Evolutionary conservation across 2,329 filamentous ascomycete species (phyloP).

Genomic region (Claviceps cyperi): DNA sequence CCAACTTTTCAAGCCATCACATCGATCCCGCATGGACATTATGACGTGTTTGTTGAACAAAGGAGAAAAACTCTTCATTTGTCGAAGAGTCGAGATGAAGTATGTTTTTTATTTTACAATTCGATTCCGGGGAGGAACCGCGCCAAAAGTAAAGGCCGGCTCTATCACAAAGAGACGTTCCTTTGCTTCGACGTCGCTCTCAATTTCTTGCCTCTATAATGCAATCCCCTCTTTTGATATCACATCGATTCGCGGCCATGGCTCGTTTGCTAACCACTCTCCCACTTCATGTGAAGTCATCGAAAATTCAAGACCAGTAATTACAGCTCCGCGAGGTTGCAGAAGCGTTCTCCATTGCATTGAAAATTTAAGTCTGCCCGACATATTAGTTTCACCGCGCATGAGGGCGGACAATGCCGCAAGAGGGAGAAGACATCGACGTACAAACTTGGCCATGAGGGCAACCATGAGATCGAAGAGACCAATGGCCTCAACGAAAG

Average conservation of each 20-base stretch:
- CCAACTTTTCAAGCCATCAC: background rate
- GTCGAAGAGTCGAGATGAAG: slow-evolving; percentile 23
- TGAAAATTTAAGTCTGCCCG: slow-evolving; percentile 23
- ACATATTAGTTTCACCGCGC: slow-evolving; percentile 5
- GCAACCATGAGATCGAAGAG: slow-evolving; percentile 84
- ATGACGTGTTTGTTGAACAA: slow-evolving; percentile 9
- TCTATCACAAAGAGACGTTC: slow-evolving; percentile 20
- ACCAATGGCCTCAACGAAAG: slow-evolving; percentile 86
- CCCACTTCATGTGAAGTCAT: slow-evolving; percentile 13
- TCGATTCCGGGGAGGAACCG: slow-evolving; percentile 19
- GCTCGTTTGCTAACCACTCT: slow-evolving; percentile 14
- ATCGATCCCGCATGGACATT: slow-evolving; percentile 13
- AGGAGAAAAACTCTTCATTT: slow-evolving; percentile 15
- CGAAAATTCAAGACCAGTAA: slow-evolving; percentile 15
- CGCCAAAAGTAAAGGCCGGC: slow-evolving; percentile 19
- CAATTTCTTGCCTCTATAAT: slow-evolving; percentile 28
- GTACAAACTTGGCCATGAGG: slow-evolving; percentile 83
- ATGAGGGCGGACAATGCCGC: background rate
- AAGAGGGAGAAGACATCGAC: slow-evolving; percentile 18
- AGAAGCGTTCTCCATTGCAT: slow-evolving; percentile 20
- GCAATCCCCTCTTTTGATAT: slow-evolving; percentile 22
- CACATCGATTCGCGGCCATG: slow-evolving; percentile 17
- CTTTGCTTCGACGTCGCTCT: slow-evolving; percentile 19
- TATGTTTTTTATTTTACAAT: slow-evolving; percentile 32
- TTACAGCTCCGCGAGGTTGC: slow-evolving; percentile 22